phyloP scores from a whole-genome alignment of 345 rosid genomes.

The Mercurialis annua region DNA sequence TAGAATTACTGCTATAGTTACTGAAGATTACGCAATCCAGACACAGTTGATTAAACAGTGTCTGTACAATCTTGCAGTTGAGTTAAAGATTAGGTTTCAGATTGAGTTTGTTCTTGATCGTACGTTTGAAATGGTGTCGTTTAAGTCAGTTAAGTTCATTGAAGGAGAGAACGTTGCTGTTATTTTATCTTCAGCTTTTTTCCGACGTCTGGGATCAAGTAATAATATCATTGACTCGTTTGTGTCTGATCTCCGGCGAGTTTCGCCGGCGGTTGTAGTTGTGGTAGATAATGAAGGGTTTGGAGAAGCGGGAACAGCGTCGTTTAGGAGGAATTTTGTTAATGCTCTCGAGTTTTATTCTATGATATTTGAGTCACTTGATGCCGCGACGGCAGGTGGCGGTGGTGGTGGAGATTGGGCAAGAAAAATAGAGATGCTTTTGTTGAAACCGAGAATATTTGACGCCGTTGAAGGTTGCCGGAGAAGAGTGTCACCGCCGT shows the following conservation, averaged over 20 bases:
- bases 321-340: constrained; percentile 71
- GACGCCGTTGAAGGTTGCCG: constrained; percentile 59
- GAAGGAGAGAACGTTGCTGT: constrained; percentile 70
- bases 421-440: constrained; percentile 59
- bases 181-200: constrained; percentile 56
- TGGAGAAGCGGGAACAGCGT: constrained; percentile 46
- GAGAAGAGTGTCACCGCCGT: constrained; percentile 44
- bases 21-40: constrained; percentile 65
- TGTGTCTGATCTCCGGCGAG: constrained; percentile 46
- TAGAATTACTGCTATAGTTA: constrained; percentile 74
- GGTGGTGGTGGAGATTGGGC: constrained; percentile 47
- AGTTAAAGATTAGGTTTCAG: constrained; percentile 64
- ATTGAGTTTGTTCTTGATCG: constrained; percentile 67
- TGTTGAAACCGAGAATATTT: constrained; percentile 55
- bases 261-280: constrained; percentile 61
- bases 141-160: constrained; percentile 62
- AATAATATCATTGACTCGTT: constrained; percentile 38
- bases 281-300: constrained; percentile 71
- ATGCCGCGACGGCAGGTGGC: constrained; percentile 49
- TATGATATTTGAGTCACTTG: constrained; percentile 78
- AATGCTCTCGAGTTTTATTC: constrained; percentile 66
- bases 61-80: constrained; percentile 71
- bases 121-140: constrained; percentile 66
- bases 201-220: constrained; percentile 52
- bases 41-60: constrained; percentile 71